Base-by-base conservation (phyloP, 2,329 filamentous ascomycete genomes). In the Penicillium sp. region DNA sequence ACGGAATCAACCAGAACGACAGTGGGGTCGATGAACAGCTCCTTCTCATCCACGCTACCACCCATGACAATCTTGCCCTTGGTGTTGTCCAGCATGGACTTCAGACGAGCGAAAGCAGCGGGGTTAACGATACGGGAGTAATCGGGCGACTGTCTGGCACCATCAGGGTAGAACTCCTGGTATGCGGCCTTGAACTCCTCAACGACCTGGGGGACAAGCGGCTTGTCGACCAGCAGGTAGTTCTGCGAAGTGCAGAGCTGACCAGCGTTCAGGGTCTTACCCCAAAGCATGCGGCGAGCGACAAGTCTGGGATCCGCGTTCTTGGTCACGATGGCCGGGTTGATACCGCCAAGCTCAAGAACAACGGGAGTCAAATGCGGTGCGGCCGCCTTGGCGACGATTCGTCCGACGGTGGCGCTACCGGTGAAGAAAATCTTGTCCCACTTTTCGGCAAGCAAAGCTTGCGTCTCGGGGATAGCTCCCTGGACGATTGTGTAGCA, bases 401-500 rank as follows among this genome's bases (percentile, higher is more conserved):
- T 92, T 69, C 88, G 91, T 68, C 90, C 94, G 16, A 97, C 91
- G 27, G 71, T 78, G 49, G 83, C 82, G 66, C 86, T 87, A 51
- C 94, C 94, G 1, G 94, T 99, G 79, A 96, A 99, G 80, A 94
- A 92, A 68, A 99, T 95, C 83, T 97, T 97, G 78, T 95, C 92
- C 88, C 92, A 99, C 74, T 93, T 93, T 78, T 92, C 85, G 54
- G 93, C 86, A 32, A 99, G 83, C 43, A 97, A 78, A 11, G 86
- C 86, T 43, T 89, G 91, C 4, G 89, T 92, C 79, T 96, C 91
- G 4, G 87, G 81, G 18, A 96, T 77, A 27, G 80, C 86, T 56
- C 94, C 94, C 71, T 97, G 94, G 62, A 97, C 80, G 55, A 91
- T 84, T 34, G 80, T 78, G 75, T 91, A 97, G 64, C 86, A 87